Base-by-base conservation (phyloP, 129 eudicot species). In the Dittrichia graveolens region DNA sequence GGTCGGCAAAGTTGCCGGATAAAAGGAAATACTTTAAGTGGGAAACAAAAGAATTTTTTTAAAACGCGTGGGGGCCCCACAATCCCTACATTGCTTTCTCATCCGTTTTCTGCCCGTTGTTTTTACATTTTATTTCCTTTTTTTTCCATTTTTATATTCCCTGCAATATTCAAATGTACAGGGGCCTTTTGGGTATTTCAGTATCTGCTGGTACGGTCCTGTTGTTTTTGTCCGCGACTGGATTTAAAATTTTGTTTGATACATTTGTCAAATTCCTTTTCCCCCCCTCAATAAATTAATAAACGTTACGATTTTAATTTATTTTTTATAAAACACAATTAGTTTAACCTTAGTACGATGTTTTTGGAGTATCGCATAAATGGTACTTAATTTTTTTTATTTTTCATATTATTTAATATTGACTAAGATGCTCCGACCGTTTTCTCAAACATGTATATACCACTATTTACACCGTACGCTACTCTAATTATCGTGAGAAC, bases 91-190 rank as follows among this genome's bases (percentile, higher is more conserved):
- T 59, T 54, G 71, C 69, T 69, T 69, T 77, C 42, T 60, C 75
- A 48, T 47, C 55, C 31, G 62, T 60, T 69, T 75, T 72, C 69
- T 77, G 81, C 71, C 81, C 76, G 81, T 77, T 77, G 76, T 69
- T 69, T 40, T 11, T 8, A 40, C 34, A 9, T 64, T 24, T 15
- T 52, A 52, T 39, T 53, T 37, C 0, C 14, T 75, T 65, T 5
- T 7, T n/a, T 15, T 48, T 60, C 47, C 59, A 24, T 44, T 47
- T 46, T 61, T 12, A 49, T 69, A 2, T 61, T 14, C 61, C 41
- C 34, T 37, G 7, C 45, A 59, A 38, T 18, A 3, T 74, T 75
- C 47, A 65, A 65, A 75, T n/a, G n/a, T 31, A 9, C 5, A 18
- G 59, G 80, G 81, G 75, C 3, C 48, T 43, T 67, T 67, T 68